phyloP scores from a whole-genome alignment of 208 protist genomes.

The Angomonas ambiguus region DNA sequence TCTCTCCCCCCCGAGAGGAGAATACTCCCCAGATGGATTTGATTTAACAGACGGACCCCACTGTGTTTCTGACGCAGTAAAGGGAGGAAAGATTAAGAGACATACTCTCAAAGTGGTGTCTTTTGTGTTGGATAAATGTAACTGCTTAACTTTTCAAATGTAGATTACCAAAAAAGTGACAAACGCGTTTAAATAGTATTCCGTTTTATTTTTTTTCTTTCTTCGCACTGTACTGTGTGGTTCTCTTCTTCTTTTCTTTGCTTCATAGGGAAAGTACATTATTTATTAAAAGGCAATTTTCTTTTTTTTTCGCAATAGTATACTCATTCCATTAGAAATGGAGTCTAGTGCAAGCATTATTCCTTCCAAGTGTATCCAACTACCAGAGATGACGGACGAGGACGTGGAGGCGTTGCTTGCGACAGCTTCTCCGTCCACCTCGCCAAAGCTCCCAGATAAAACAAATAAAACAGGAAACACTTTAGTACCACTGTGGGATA shows the following conservation, averaged over 20 bases:
- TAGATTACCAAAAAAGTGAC: too few species aligned
- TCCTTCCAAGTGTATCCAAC: not conserved
- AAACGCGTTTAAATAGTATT: too few species aligned
- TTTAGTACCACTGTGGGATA: constrained; percentile 34
- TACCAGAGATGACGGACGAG: constrained; percentile 25
- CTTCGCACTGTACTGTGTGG: constrained; percentile 1
- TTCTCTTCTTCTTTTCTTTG: constrained; percentile 10
- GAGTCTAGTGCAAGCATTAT: not conserved
- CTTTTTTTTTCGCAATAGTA: not conserved
- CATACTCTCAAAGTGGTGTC: too few species aligned
- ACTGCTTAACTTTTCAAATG: too few species aligned
- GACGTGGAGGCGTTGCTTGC: constrained; percentile 29
- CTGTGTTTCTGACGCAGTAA: too few species aligned
- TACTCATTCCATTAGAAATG: not conserved
- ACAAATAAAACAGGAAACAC: not conserved
- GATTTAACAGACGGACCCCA: too few species aligned
- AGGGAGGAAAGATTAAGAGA: too few species aligned
- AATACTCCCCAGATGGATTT: too few species aligned
- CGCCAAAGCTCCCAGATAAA: not conserved
- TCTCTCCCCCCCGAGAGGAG: too few species aligned
- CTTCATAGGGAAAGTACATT: not conserved
- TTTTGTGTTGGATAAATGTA: too few species aligned
- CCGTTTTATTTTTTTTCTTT: too few species aligned
- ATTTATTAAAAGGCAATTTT: not conserved
- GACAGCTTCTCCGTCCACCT: not conserved